Base-by-base conservation (phyloP, 495 filamentous ascomycete species). In the Penicillium crystallinum region DNA sequence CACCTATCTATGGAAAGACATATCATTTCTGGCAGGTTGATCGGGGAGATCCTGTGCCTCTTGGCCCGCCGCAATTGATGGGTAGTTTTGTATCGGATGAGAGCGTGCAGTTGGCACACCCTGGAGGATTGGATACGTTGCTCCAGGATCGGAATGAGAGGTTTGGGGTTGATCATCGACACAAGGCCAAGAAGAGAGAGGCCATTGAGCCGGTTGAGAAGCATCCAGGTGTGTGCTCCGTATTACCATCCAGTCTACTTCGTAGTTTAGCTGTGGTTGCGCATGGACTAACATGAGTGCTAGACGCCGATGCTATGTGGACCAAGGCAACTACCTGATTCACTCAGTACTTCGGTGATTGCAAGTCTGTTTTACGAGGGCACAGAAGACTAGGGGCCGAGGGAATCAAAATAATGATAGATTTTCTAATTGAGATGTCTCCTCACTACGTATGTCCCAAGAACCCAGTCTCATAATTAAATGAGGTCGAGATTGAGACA, bases 21-120 rank as follows among this genome's bases (percentile, higher is more conserved):
- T 96, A 85, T 69, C 90, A 91, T 62, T 72, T 93, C 44, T 96
- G 90, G 90, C 89, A 95, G 77, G 79, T 85, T 23, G 89, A 95
- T 64, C 72, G 81, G n/a, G 90, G 91, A 6, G 81, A 93, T 61
- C 63, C 79, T 56, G 57, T 96, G 57, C 88, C 89, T 18, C 61
- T 93, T 49, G 89, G 90, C 0, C 70, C 73, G 67, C 88, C 89
- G 52, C 69, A 86, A 71, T 69, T 95, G 55, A 92, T 93, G 89
- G 82, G 77, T 35, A 91, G 86, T 62, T 86, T 85, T 61, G 84
- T 80, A 11, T 66, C 71, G 4, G 68, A 77, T 31, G 79, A 75
- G 11, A 82, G 82, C 63, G 68, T 85, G 18, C 57, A 74, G 25
- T 74, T 75, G 41, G 80, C 86, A 39, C 79, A 84, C 41, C 76